Evolutionary conservation across 345 rosid genomes (phyloP).

Genomic region (Hibiscus mutabilis): DNA sequence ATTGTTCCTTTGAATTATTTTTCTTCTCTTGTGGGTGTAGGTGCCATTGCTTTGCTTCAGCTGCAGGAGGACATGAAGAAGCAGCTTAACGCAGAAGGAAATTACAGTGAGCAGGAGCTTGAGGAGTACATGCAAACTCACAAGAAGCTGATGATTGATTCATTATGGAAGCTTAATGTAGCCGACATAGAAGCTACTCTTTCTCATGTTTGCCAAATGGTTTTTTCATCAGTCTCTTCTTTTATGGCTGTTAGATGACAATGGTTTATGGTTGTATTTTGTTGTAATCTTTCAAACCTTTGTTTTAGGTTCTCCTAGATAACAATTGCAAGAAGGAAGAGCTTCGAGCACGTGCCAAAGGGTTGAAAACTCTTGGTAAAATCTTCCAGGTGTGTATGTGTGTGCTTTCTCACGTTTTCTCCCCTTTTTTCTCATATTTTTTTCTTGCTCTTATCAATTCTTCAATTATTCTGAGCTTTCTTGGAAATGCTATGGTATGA

Average conservation of each 20-base stretch:
- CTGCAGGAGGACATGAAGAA: conserved; percentile 96
- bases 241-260: neutral
- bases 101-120: conserved; percentile 81
- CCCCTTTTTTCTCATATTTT: neutral
- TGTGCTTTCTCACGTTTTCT: neutral
- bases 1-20: neutral
- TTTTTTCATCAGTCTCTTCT: conserved; percentile 16
- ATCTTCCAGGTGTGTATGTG: conserved; percentile 64
- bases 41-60: conserved; percentile 95
- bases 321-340: conserved; percentile 74
- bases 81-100: conserved; percentile 75
- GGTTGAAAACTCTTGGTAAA: conserved; percentile 84
- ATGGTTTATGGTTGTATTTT: conserved; percentile 1
- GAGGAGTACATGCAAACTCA: conserved; percentile 78
- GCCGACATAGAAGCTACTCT: conserved; percentile 28
- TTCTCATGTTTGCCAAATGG: conserved; percentile 94
- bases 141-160: conserved; percentile 88
- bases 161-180: conserved; percentile 93
- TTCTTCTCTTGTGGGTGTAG: conserved; percentile 30
- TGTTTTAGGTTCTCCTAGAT: conserved; percentile 89
- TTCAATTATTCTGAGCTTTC: neutral
- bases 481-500: conserved; percentile 6
- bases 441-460: neutral
- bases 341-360: conserved; percentile 84
- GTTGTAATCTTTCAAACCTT: conserved; percentile 16